These are phyloP conservation scores for Phytopythium ostracodes DNA, from an alignment of 352 stramenopile species.

Conservation along the genomic window DNA sequence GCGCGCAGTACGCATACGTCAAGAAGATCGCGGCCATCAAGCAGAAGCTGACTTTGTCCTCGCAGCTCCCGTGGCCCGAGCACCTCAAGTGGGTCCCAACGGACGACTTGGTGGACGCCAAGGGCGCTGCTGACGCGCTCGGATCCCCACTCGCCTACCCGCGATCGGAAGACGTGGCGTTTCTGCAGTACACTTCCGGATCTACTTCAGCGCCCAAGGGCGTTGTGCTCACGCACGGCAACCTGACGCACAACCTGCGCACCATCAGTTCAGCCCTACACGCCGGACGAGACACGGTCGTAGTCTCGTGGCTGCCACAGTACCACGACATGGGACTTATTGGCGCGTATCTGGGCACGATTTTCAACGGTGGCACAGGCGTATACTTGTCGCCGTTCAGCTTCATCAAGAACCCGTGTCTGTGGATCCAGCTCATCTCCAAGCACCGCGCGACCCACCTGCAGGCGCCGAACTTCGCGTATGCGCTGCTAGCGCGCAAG, in stretches of 20 bases:
- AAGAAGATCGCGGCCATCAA: slow-evolving; percentile 91
- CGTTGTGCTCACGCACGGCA: slow-evolving; percentile 96
- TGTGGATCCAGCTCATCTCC: slow-evolving; percentile 93
- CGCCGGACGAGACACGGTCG: slow-evolving; percentile 88
- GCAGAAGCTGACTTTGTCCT: slow-evolving; percentile 74
- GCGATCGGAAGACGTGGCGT: slow-evolving; percentile 79
- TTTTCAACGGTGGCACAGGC: slow-evolving; percentile 87
- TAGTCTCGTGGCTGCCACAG: slow-evolving; percentile 98
- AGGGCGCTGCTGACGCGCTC: slow-evolving; percentile 18
- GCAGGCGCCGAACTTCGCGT: slow-evolving; percentile 99
- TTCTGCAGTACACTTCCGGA: slow-evolving; percentile 99
- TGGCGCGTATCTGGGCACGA: slow-evolving; percentile 84
- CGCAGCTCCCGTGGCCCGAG: slow-evolving; percentile 77
- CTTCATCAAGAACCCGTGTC: slow-evolving; percentile 95
- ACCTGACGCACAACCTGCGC: slow-evolving; percentile 96
- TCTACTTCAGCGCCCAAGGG: slow-evolving; percentile 98
- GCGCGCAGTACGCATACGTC: slow-evolving; percentile 89
- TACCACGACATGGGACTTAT: slow-evolving; percentile 99
- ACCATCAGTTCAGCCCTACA: slow-evolving; percentile 94
- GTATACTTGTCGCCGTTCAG: slow-evolving; percentile 98
- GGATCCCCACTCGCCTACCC: slow-evolving; percentile 11
- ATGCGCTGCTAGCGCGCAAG: slow-evolving; percentile 95
- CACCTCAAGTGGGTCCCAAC: slow-evolving; percentile 87
- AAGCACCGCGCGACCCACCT: slow-evolving; percentile 94
- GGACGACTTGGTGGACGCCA: slow-evolving; percentile 57